Conservation (phyloP, 345 rosid genomes). For the Anastatica hierochuntica region DNA sequence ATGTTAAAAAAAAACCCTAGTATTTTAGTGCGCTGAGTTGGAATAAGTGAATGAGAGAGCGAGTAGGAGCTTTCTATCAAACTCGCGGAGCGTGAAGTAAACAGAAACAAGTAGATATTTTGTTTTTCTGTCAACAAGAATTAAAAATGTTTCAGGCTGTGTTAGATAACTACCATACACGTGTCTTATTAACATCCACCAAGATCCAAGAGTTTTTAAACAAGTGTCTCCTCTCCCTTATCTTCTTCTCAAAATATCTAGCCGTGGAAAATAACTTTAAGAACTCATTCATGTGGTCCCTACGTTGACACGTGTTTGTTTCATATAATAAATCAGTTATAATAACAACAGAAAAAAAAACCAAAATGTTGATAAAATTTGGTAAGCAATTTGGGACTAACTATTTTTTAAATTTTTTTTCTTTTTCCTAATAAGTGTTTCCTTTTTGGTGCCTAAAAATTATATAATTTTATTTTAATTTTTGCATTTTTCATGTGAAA, state of each 20-base stretch:
- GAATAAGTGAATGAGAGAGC: conserved; percentile 3
- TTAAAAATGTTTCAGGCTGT: too few relatives aligned
- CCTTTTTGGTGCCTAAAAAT: too few relatives aligned
- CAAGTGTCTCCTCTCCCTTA: conserved; percentile 15
- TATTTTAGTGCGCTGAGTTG: too few relatives aligned
- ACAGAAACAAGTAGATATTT: conserved; percentile 25
- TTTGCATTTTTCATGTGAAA: too few relatives aligned
- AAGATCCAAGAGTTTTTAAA: neutral
- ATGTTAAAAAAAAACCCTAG: too few relatives aligned
- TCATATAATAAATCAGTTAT: too few relatives aligned
- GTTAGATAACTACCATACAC: conserved; percentile 20
- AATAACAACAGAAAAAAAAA: too few relatives aligned
- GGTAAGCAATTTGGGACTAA: too few relatives aligned
- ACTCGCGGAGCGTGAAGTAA: conserved; percentile 14
- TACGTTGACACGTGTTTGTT: neutral
- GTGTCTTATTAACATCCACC: conserved; percentile 18
- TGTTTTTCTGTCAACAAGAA: conserved; percentile 1
- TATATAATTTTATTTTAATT: too few relatives aligned
- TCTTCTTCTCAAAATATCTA: conserved; percentile 27
- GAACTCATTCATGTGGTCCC: neutral
- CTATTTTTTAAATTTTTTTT: too few relatives aligned
- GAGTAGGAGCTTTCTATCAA: neutral
- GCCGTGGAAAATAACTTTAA: neutral
- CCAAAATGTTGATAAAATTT: too few relatives aligned
- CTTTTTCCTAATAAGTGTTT: too few relatives aligned